Evolutionary conservation across 179 eudicot species (phyloP).

Genomic region (Patellifolia procumbens): DNA sequence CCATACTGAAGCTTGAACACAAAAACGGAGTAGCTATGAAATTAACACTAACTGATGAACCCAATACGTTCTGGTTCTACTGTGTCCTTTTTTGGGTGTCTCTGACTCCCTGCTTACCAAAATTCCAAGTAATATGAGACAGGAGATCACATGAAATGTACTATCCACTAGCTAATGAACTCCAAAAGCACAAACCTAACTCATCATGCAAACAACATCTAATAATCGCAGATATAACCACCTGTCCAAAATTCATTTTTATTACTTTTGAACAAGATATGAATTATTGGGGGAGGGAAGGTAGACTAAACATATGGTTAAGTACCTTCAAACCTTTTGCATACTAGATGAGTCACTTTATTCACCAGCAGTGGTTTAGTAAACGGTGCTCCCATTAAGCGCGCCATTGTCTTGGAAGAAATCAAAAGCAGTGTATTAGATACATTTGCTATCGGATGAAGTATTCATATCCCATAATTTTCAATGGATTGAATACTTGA

Average conservation of each 20-base stretch:
- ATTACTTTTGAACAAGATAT: not conserved
- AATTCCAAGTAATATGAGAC: not conserved
- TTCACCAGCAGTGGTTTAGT: slow-evolving; percentile 74
- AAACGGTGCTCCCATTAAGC: slow-evolving; percentile 81
- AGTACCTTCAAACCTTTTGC: slow-evolving; percentile 93
- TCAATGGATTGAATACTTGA: not conserved
- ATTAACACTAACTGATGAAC: not conserved
- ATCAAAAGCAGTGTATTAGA: slow-evolving; percentile 10
- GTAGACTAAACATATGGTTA: not conserved
- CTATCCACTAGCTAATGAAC: not conserved
- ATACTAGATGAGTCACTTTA: slow-evolving; percentile 86
- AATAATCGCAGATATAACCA: not conserved
- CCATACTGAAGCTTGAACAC: too few species aligned
- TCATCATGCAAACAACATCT: not conserved
- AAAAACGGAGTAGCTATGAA: too few species aligned
- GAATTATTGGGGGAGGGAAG: not conserved
- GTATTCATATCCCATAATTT: not conserved
- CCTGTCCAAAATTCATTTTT: not conserved
- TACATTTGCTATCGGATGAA: not conserved
- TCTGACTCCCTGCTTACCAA: not conserved
- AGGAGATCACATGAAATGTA: not conserved
- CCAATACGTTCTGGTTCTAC: not conserved
- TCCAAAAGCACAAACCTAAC: not conserved
- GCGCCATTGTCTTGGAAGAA: slow-evolving; percentile 59
- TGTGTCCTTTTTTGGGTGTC: not conserved